Base-by-base conservation (phyloP, 2,329 filamentous ascomycete genomes). In the Colletotrichum aenigma region DNA sequence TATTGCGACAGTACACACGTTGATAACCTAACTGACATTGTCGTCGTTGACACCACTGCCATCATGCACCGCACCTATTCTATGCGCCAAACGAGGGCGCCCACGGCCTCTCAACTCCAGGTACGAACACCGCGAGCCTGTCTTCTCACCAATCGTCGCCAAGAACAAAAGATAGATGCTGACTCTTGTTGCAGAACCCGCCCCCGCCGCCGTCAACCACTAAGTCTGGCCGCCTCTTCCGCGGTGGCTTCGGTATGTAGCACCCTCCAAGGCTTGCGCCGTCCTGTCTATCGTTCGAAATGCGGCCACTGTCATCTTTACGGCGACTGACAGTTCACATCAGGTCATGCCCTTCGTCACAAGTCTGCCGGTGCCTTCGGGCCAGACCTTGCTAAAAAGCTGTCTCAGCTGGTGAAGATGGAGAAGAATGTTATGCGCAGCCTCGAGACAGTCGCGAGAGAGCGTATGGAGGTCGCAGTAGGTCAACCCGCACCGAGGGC, bases 371-470 rank as follows among this genome's bases (percentile, higher is more conserved):
- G 94, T 79, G 93, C 94, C 80, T 96, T 95, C 79, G 91, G 92
- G 78, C 91, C 96, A 74, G 97, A 99, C 82, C 93, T 99, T 75
- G 94, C 97, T 75, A 98, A 98, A 91, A 99, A 99, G 91, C 93
- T 99, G 77, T 95, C 96, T 55, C 95, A 98, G 88, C 92, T 99
- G 69, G 97, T 99, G 78, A 99, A 99, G 92, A 99, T 99, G 97
- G 97, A 99, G 89, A 99, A 99, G 93, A 98, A 99, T 84, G 95
- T 98, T 73, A 99, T 99, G 97, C 95, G 97, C 86, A 98, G 96
- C 85, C 93, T 98, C 90, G 97, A 99, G 85, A 91, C 95, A 66
- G 97, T 98, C 70, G 96, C 96, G 61, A 94, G 96, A 82, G 97
- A 99, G 90, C 93, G 97, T 81, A 98, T 98, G 96, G 97, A 98